Evolutionary conservation across 805 yeast species (phyloP).

Genomic region (Metschnikowia proteae): DNA sequence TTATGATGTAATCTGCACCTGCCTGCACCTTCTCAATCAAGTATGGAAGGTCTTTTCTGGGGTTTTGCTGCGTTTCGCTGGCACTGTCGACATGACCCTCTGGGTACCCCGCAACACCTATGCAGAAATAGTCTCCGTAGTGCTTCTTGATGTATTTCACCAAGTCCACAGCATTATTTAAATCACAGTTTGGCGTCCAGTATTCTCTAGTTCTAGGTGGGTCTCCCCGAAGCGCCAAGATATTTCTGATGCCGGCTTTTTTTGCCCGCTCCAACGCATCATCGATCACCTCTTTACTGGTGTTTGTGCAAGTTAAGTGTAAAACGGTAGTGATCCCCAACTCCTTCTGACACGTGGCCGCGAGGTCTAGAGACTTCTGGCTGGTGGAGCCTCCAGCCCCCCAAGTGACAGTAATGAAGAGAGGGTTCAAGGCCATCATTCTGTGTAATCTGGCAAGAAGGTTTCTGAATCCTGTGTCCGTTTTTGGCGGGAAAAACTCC

Average conservation of each 20-base stretch:
- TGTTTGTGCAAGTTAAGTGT: conserved; percentile 95
- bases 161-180: conserved; percentile 78
- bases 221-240: conserved; percentile 92
- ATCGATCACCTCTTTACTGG: conserved; percentile 72
- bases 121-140: conserved; percentile 79
- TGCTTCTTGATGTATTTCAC: conserved; percentile 70
- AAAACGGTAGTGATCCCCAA: conserved; percentile 85
- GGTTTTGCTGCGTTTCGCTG: conserved; percentile 60
- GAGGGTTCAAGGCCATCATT: conserved; percentile 83
- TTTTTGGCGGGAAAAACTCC: conserved; percentile 97
- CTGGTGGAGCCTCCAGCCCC: conserved; percentile 98
- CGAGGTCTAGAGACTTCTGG: conserved; percentile 79
- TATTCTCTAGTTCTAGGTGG: conserved; percentile 80
- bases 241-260: conserved; percentile 75
- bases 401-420: conserved; percentile 94
- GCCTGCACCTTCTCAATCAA: conserved; percentile 83
- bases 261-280: conserved; percentile 71
- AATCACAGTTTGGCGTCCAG: conserved; percentile 53
- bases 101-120: conserved; percentile 97
- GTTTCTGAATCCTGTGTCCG: conserved; percentile 83
- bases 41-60: conserved; percentile 67
- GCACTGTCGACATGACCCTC: conserved; percentile 95
- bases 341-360: conserved; percentile 68
- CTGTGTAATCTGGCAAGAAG: conserved; percentile 82
- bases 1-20: conserved; percentile 91